A percentile compares a stretch with the other conserved stretches of the same genome.
Evolutionary conservation across 768 basidiomycete species (phyloP).

Genomic region (Hygrocybe punicea): DNA sequence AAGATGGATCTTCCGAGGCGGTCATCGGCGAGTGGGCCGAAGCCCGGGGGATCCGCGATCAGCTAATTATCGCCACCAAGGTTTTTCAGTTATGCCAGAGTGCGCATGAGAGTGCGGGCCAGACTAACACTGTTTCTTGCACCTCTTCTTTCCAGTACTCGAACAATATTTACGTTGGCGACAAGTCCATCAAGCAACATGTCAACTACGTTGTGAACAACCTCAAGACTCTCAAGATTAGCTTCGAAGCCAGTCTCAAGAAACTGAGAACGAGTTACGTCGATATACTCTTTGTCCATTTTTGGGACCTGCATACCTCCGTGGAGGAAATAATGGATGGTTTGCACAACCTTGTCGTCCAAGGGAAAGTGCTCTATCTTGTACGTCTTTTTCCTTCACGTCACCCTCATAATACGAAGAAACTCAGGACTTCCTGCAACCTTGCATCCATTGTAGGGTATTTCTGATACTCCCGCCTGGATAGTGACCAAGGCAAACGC

Average conservation of each 20-base stretch:
- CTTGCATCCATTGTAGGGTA: conserved; percentile 27
- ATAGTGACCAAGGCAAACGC: conserved; percentile 47
- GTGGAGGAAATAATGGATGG: conserved; percentile 57
- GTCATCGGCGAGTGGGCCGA: conserved; percentile 47
- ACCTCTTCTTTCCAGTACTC: conserved; percentile 30
- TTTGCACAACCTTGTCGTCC: conserved; percentile 49
- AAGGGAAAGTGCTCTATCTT: conserved; percentile 52
- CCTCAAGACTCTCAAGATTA: conserved; percentile 42
- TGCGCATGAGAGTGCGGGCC: too few species aligned
- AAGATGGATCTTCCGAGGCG: conserved; percentile 38
- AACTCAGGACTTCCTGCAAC: too few species aligned
- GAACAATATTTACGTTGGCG: conserved; percentile 26
- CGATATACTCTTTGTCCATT: conserved; percentile 47
- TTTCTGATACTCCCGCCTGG: conserved; percentile 48
- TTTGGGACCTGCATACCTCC: conserved; percentile 52
- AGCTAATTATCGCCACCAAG: conserved; percentile 39
- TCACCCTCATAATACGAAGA: too few species aligned
- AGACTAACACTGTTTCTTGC: too few species aligned
- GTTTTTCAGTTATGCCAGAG: conserved; percentile 12
- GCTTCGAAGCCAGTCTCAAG: conserved; percentile 43
- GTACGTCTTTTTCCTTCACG: conserved; percentile 14
- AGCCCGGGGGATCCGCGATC: conserved; percentile 36
- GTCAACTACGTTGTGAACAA: conserved; percentile 48
- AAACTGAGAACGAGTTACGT: conserved; percentile 47
- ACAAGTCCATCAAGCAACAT: conserved; percentile 26